Evolutionary conservation across 768 basidiomycete species (phyloP).

Genomic region (Mrakia gelida): DNA sequence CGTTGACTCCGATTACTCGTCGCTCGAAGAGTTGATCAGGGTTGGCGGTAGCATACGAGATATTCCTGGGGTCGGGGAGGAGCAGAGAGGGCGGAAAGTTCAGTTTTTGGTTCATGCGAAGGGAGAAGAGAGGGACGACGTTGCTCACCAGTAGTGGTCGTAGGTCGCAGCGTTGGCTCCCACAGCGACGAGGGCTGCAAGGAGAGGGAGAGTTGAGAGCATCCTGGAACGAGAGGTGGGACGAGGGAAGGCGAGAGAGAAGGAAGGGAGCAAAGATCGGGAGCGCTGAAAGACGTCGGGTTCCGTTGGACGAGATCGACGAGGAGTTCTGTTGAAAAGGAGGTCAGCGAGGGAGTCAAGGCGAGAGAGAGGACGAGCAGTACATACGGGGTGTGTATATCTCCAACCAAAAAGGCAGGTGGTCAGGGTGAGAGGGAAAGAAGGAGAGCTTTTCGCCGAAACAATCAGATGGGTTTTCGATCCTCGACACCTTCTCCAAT

Average conservation of each 20-base stretch:
- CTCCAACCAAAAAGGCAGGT: too few relatives aligned
- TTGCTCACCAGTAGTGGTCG: constrained; percentile 40
- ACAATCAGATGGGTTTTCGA: too few relatives aligned
- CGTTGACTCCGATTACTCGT: constrained; percentile 79
- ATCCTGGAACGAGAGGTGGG: neutral
- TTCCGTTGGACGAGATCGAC: too few relatives aligned
- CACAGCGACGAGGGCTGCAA: constrained; percentile 3
- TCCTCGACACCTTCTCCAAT: too few relatives aligned
- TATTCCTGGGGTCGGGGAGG: constrained; percentile 54
- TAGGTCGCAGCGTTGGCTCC: constrained; percentile 39
- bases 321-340: too few relatives aligned
- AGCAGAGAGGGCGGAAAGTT: neutral
- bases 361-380: neutral
- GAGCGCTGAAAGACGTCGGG: neutral
- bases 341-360: neutral
- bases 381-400: too few relatives aligned
- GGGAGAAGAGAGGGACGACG: neutral
- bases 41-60: constrained; percentile 76
- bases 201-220: neutral
- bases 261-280: neutral
- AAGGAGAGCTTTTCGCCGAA: too few relatives aligned
- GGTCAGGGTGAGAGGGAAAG: too few relatives aligned
- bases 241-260: neutral
- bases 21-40: constrained; percentile 68
- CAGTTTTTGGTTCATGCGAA: neutral